Evolutionary conservation across 2,329 filamentous ascomycete species (phyloP).

Genomic region (Pseudocercospora fuligena): DNA sequence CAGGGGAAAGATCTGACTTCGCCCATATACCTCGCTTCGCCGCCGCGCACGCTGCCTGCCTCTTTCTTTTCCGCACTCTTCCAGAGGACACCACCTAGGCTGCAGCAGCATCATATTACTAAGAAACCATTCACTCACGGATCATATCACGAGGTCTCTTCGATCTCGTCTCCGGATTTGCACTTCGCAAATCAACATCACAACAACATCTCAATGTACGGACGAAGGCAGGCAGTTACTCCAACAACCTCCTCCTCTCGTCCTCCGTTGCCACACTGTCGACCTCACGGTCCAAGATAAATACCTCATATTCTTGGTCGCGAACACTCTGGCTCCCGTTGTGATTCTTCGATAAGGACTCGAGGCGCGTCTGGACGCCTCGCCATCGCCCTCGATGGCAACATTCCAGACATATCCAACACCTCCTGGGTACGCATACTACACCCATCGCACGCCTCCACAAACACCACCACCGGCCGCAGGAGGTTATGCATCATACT

Average conservation of each 20-base stretch:
- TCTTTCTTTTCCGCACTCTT: constrained; percentile 15
- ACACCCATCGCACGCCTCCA: constrained; percentile 55
- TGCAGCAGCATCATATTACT: constrained; percentile 21
- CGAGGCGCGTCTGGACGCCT: constrained; percentile 44
- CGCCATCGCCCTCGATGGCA: constrained; percentile 37
- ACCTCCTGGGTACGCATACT: constrained; percentile 54
- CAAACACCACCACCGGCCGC: constrained; percentile 54
- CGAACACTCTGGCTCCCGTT: constrained; percentile 9
- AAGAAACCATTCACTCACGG: constrained; percentile 6
- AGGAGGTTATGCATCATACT: constrained; percentile 50
- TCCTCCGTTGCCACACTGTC: constrained; percentile 37
- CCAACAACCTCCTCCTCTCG: constrained; percentile 36
- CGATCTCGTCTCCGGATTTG: constrained; percentile 24
- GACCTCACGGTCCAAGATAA: constrained; percentile 36
- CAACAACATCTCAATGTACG: constrained; percentile 37
- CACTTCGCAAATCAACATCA: constrained; percentile 15
- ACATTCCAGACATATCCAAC: constrained; percentile 43
- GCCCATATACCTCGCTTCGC: constrained; percentile 4
- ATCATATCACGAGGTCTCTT: constrained; percentile 20
- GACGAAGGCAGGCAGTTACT: constrained; percentile 31
- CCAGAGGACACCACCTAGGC: constrained; percentile 13
- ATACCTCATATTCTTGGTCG: not conserved
- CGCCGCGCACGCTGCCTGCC: not conserved
- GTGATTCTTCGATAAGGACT: constrained; percentile 26
- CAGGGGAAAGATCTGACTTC: not conserved